Conservation (phyloP, 208 protist genomes). For the Angomonas deanei region DNA sequence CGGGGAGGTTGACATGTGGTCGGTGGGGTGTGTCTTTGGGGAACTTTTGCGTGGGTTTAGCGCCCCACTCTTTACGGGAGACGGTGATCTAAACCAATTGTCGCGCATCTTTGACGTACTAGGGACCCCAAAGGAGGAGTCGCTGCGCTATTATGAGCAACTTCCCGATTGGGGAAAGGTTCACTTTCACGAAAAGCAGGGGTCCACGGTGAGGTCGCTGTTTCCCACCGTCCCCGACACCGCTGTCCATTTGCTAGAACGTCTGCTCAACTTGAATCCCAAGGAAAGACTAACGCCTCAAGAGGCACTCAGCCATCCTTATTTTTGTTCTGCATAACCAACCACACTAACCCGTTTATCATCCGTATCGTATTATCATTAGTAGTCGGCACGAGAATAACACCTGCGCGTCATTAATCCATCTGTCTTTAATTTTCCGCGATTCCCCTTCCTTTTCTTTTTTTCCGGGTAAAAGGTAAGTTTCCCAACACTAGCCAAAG, state of each 20-base stretch:
- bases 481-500: not conserved
- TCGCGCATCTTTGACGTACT: conserved; percentile 95
- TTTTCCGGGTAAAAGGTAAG: not conserved
- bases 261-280: conserved; percentile 54
- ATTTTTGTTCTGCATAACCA: conserved; percentile 24
- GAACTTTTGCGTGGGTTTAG: conserved; percentile 74
- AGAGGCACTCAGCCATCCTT: conserved; percentile 56
- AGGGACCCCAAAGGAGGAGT: conserved; percentile 89
- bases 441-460: conserved; percentile 31
- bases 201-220: conserved; percentile 25
- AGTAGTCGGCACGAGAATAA: no score
- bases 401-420: no score
- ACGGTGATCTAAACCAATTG: conserved; percentile 97
- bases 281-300: conserved; percentile 32
- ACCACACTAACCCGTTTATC: not conserved
- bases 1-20: conserved; percentile 88
- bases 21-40: conserved; percentile 85
- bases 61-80: conserved; percentile 92
- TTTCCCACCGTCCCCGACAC: conserved; percentile 59
- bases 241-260: conserved; percentile 45
- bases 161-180: conserved; percentile 94
- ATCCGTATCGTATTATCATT: no score
- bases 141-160: conserved; percentile 80
- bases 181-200: conserved; percentile 48
- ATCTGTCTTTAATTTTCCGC: conserved; percentile 5